phyloP scores from a whole-genome alignment of 331 rosid genomes.

The Malus hybrid region DNA sequence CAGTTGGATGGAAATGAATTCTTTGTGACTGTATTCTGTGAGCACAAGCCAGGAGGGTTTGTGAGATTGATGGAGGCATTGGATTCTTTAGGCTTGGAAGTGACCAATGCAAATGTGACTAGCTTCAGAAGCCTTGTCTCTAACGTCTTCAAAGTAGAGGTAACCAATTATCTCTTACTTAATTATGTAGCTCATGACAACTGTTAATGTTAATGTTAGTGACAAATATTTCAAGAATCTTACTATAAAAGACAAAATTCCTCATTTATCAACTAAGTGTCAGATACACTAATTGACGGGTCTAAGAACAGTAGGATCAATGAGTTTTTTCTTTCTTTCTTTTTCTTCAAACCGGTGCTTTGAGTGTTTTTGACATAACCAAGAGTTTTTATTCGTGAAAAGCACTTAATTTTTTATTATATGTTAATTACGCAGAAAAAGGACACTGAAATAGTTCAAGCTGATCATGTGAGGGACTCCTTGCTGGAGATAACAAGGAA shows the following conservation, averaged over 20 bases:
- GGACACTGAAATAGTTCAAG: conserved; percentile 56
- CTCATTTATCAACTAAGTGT: too few species aligned
- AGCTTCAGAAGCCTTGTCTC: conserved; percentile 77
- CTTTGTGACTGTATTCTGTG: conserved; percentile 67
- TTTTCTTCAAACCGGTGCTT: not conserved
- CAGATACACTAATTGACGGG: not conserved
- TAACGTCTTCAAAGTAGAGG: conserved; percentile 72
- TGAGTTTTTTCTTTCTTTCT: not conserved
- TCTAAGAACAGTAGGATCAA: not conserved
- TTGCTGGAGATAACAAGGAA: conserved; percentile 55
- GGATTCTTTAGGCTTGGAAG: conserved; percentile 53
- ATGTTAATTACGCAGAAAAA: conserved; percentile 36
- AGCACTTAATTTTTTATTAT: not conserved
- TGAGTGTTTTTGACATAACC: not conserved
- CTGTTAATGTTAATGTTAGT: not conserved
- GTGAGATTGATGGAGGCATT: conserved; percentile 68
- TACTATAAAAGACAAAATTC: too few species aligned
- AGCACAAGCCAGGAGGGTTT: conserved; percentile 71
- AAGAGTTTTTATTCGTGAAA: not conserved
- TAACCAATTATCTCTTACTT: conserved; percentile 5
- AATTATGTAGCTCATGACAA: not conserved
- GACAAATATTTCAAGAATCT: not conserved
- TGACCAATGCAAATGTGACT: conserved; percentile 65
- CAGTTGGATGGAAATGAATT: conserved; percentile 60
- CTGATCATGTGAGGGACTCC: conserved; percentile 63